Percentiles rank a stretch among this genome's conserved stretches.
phyloP scores from a whole-genome alignment of 1,139 yeast species.

The Schizosaccharomyces versatilis region DNA sequence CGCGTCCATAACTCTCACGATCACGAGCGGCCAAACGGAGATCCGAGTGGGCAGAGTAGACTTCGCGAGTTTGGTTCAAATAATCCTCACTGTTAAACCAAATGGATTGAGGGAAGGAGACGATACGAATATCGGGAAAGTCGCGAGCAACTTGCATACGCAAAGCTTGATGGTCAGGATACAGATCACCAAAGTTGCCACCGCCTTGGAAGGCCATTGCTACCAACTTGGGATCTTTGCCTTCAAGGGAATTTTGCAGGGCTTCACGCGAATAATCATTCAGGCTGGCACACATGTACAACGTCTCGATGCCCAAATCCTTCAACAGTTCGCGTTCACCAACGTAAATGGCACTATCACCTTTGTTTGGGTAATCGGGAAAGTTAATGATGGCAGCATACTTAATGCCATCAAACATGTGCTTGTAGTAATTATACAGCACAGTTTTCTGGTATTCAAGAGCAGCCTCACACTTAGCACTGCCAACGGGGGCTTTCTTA shows the following conservation, averaged over 20 bases:
- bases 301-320: neutral
- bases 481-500: neutral
- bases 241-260: neutral
- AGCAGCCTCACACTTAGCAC: neutral
- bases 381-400: neutral
- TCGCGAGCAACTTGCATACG: neutral
- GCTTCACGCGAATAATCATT: neutral
- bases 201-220: slow-evolving; percentile 3
- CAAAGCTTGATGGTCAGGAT: neutral
- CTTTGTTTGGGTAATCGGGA: slow-evolving; percentile 5
- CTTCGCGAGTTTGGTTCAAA: neutral
- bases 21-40: slow-evolving; percentile 4
- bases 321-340: slow-evolving; percentile 2
- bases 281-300: neutral
- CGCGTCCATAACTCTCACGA: neutral
- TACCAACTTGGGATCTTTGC: neutral
- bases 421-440: neutral
- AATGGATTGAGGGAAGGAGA: slow-evolving; percentile 4
- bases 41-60: slow-evolving; percentile 3
- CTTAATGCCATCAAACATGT: neutral
- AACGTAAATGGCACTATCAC: slow-evolving; percentile 6
- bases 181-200: slow-evolving; percentile 3
- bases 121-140: neutral
- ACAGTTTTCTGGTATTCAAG: neutral
- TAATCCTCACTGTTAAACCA: neutral